Base-by-base conservation (phyloP, 2,329 filamentous ascomycete species). In the Cladophialophora psammophila region DNA sequence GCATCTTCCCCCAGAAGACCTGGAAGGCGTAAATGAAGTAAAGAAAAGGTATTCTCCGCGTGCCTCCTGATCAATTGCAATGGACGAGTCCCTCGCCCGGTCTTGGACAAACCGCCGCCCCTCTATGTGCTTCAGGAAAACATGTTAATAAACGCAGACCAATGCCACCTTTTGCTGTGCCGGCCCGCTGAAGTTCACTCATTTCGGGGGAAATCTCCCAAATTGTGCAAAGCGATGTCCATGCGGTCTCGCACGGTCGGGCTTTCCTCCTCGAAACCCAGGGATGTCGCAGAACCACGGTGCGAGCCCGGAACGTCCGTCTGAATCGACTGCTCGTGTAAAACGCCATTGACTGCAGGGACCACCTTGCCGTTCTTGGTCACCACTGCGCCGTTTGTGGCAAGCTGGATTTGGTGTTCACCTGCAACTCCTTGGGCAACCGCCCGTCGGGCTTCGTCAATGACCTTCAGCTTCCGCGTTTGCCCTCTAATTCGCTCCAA, bases 401-500 rank as follows among this genome's bases (percentile, higher is more conserved):
- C 87, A 71, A 91, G 86, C 66, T 85, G 82, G 53, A 90, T 80
- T 72, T 91, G 87, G 65, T 82, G 82, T 61, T 86, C 81, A 65
- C 84, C 86, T 50, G 88, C 88, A 38, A 85, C 81, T 10, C 89
- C 88, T 57, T 87, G 82, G n/a, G 87, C 78, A 15, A 91, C 86
- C 4, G 88, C 88, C 70, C 89, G 84, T 72, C 88, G 84, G 3
- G 89, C 89, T 54, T 82, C 85, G 73, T 90, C 86, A 70, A 90
- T 79, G 18, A 88, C 84, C 78, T 91, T 91, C 70, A 87, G 77
- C 78, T 91, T 91, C 69, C 85, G 83, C 69, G 87, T 90, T 77
- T 92, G 89, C 55, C 90, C 91, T 61, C 92, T 85, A 18, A 93
- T 80, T 66, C 85, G 82, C 78, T 92, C 90, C 5, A 96, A 83